Base-by-base conservation (phyloP, 83 land plant species). In the Picea abies region DNA sequence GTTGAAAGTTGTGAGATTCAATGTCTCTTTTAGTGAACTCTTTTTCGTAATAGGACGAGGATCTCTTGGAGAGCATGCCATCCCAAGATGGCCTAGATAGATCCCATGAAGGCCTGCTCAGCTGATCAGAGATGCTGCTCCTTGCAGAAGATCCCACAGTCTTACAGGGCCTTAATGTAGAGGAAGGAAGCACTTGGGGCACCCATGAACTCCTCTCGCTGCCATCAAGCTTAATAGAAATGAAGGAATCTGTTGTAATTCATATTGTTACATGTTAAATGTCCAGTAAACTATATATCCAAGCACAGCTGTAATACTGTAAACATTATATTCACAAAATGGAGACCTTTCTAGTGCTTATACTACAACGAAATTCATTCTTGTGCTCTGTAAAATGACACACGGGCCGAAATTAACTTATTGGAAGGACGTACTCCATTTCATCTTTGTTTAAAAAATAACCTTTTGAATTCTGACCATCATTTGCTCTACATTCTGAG, bases 101-200 rank as follows among this genome's bases (percentile, higher is more conserved):
- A 2, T 70, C 75, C 39, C 15, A 70, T 12, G 4, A 70, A 37
- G 75, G 44, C 20, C 75, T 15, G 3, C 37, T 70, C 47, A 29
- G 19, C 37, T 70, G 41, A 15, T 20, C 32, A 29, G 37, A 35
- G 19, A 35, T 70, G 75, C 75, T 70, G 75, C 41, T 70, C 47
- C 75, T 70, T 70, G 47, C 75, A 29, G 75, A 70, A 14, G 75
- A 70, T 37, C 75, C 75, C 39, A 70, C 47, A 8, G 75, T 70
- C 47, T 39, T 70, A 17, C 75, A 70, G 56, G 56, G 56, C 56
- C 56, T 52, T 11, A 52, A 52, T 52, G 56, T 52, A 10, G 56
- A 52, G 56, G 56, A 52, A 52, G 56, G 56, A 52, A 52, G 56
- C 12, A 52, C 12, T 11, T 10, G 56, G 56, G 56, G 12, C 47